Percentiles rank a stretch among this genome's conserved stretches.
Evolutionary conservation across 805 yeast species (phyloP).

Genomic region (Monosporozyma solicola): DNA sequence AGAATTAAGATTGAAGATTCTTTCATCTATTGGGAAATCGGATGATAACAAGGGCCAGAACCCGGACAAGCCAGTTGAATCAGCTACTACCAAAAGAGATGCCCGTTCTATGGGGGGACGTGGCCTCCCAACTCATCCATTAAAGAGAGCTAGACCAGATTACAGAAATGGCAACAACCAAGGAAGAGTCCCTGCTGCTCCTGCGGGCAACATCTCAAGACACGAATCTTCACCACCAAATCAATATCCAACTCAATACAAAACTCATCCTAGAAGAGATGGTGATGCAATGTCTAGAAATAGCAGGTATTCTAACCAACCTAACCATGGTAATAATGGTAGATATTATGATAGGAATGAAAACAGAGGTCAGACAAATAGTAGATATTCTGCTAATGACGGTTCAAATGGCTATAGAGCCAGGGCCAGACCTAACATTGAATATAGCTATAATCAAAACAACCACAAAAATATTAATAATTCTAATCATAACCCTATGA

Average conservation of each 20-base stretch:
- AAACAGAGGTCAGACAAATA: neutral
- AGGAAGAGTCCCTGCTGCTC: neutral
- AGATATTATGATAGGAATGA: neutral
- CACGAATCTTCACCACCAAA: neutral
- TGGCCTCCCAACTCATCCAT: neutral
- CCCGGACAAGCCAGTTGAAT: neutral
- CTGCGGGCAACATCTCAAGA: neutral
- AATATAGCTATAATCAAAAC: neutral
- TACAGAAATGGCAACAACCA: neutral
- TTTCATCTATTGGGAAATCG: slow-evolving; percentile 18
- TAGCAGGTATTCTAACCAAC: neutral
- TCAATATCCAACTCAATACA: neutral
- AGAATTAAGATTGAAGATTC: slow-evolving; percentile 20
- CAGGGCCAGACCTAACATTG: neutral
- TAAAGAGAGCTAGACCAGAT: neutral
- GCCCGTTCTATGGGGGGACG: neutral
- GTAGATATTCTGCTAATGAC: neutral
- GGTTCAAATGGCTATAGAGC: neutral
- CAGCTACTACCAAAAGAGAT: neutral
- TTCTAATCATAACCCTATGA: neutral
- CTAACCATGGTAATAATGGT: neutral
- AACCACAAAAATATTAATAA: neutral
- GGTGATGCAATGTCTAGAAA: neutral
- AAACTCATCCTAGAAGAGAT: neutral
- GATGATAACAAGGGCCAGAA: neutral